Evolutionary conservation across 1,139 yeast genomes (phyloP), one percentile per base, ranked within the genome.

Genomic region (Hyphopichia khmerensis): DNA sequence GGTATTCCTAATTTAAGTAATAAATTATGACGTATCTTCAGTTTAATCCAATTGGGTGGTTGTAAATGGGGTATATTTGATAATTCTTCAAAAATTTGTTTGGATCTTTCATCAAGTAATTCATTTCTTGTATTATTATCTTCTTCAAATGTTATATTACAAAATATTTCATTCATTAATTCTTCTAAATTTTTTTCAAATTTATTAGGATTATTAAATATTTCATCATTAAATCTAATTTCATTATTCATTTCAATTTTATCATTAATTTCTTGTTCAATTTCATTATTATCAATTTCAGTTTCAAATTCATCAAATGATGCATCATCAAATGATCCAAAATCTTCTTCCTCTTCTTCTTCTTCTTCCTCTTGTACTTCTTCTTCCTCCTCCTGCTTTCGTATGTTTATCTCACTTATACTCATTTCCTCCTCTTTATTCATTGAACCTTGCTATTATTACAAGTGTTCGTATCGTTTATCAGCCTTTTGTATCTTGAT

Each of bases 1-100:
- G 87, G 86, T 8, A 82, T 72, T 0, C 86, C 86, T 34, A 82
- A 62, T 13, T 77, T 72, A 14, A 80, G 70, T 36, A 84, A 65
- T 38, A 84, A 59, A 48, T 74, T 72, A 49, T 82, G 77, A 34
- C 88, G 74, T 23, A 82, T 71, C 29, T 78, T 72, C 64, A 80
- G 79, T 43, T 71, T 69, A 30, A 69, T 68, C 89, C 89, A 84
- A 50, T 78, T 80, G 26, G 74, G 70, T 0, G 81, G 82, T 29
- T 67, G 69, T 37, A 76, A 57, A 42, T 69, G 67, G 1, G 80
- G 80, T 14, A 64, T 48, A 10, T 64, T 58, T 0, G 77, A 63
- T 18, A 79, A 55, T 41, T 68, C 68, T 4, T 49, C 49, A 59
- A 55, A 67, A 19, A 66, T 65, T 36, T 60, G 59, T 10, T 43